These are phyloP conservation scores for Abrus precatorius DNA, from an alignment of 306 rosid genomes.

Conservation along the genomic window DNA sequence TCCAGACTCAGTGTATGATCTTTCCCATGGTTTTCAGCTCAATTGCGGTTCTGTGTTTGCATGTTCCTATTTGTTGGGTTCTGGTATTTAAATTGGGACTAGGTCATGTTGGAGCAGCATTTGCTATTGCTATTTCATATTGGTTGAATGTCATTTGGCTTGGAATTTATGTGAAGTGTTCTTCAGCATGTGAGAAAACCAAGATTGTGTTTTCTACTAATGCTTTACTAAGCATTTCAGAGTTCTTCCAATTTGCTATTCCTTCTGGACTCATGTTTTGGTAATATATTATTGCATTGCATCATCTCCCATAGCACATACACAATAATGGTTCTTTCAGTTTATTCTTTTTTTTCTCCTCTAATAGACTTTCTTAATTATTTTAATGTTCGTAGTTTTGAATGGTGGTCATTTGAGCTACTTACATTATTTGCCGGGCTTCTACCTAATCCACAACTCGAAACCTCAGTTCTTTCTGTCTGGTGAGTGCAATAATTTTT, in stretches of 20 bases:
- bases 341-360: background rate
- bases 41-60: slow-evolving; percentile 57
- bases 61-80: slow-evolving; percentile 64
- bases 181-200: slow-evolving; percentile 65
- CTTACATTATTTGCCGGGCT: slow-evolving; percentile 68
- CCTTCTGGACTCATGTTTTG: slow-evolving; percentile 62
- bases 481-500: slow-evolving; percentile 51
- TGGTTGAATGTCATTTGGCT: slow-evolving; percentile 72
- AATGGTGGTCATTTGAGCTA: slow-evolving; percentile 80
- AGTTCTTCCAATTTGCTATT: slow-evolving; percentile 53
- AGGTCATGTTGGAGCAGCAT: slow-evolving; percentile 69
- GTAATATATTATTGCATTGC: slow-evolving; percentile 38
- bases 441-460: slow-evolving; percentile 64
- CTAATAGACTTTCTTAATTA: background rate
- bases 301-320: background rate
- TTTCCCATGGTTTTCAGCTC: slow-evolving; percentile 68
- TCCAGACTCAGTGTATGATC: slow-evolving; percentile 64
- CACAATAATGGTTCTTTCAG: background rate
- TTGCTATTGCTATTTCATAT: slow-evolving; percentile 64
- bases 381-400: slow-evolving; percentile 56
- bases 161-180: slow-evolving; percentile 55
- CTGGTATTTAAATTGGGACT: slow-evolving; percentile 57
- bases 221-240: slow-evolving; percentile 51
- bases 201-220: slow-evolving; percentile 50
- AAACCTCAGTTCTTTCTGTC: slow-evolving; percentile 71